phyloP scores from a whole-genome alignment of 202 grass and related monocot genomes.

The Miscanthus sacchariflorus region DNA sequence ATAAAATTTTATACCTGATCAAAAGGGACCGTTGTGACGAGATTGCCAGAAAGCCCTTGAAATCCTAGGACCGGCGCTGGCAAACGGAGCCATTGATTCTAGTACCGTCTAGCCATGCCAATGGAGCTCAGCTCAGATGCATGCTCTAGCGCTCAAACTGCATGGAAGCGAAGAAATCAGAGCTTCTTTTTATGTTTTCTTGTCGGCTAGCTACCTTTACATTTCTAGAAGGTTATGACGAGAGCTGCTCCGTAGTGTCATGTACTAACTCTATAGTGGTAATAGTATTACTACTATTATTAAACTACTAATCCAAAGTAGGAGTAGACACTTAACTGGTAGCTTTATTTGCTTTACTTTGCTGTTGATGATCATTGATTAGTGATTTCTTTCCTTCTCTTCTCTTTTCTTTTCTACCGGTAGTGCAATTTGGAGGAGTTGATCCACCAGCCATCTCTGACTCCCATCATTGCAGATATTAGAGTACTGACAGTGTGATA shows the following conservation, averaged over 20 bases:
- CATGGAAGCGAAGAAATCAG: neutral
- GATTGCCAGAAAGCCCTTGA: too few species aligned
- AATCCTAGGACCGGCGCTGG: too few species aligned
- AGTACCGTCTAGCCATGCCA: neutral
- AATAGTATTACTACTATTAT: neutral
- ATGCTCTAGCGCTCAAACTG: neutral
- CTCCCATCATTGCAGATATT: conserved; percentile 53
- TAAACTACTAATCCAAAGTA: neutral
- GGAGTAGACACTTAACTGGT: neutral
- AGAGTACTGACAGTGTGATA: conserved; percentile 22
- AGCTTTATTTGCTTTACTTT: conserved; percentile 39
- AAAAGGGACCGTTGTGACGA: too few species aligned
- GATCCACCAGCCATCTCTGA: conserved; percentile 43
- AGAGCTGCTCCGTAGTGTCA: neutral
- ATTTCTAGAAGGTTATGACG: conserved; percentile 42
- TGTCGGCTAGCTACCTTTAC: neutral
- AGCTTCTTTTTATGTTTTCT: neutral
- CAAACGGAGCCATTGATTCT: neutral
- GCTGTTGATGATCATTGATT: conserved; percentile 26
- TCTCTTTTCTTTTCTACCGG: neutral
- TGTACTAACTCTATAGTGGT: neutral
- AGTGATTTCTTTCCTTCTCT: conserved; percentile 36
- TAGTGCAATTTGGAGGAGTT: conserved; percentile 50
- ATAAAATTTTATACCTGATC: too few species aligned
- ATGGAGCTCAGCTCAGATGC: conserved; percentile 9